Evolutionary conservation across 768 basidiomycete species (phyloP).

Genomic region (Phanerochaete sordida): DNA sequence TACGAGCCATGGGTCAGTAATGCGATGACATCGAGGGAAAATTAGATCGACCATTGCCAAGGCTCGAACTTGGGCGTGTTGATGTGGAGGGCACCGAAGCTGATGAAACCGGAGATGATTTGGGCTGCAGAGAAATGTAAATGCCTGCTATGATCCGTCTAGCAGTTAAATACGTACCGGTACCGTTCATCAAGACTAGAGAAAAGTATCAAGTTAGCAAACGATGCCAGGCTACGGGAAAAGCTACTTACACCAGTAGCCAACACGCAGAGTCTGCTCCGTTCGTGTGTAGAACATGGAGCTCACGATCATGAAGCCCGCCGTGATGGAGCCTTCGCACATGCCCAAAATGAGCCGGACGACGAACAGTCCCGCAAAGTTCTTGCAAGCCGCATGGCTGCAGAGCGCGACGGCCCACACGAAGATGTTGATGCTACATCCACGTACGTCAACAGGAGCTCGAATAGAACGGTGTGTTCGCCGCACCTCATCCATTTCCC

Average conservation of each 20-base stretch:
- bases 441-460: background rate
- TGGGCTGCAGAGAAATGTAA: conserved; percentile 40
- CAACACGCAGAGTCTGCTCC: conserved; percentile 66
- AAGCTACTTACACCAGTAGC: conserved; percentile 66
- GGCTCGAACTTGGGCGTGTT: conserved; percentile 53
- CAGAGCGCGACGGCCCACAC: conserved; percentile 61
- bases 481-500: conserved; percentile 77
- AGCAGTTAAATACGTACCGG: conserved; percentile 35
- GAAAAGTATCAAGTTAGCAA: background rate
- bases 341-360: conserved; percentile 65
- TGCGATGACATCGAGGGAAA: background rate
- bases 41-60: conserved; percentile 59
- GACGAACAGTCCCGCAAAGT: conserved; percentile 61
- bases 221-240: conserved; percentile 43
- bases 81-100: conserved; percentile 65
- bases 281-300: conserved; percentile 76
- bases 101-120: conserved; percentile 66
- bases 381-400: conserved; percentile 66
- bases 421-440: conserved; percentile 55
- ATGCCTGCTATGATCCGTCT: background rate
- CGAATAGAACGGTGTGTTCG: too few relatives aligned
- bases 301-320: conserved; percentile 74
- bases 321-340: conserved; percentile 70
- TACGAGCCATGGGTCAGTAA: background rate
- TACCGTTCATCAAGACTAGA: conserved; percentile 72